phyloP scores from a whole-genome alignment of 2,329 filamentous ascomycete species.

The Fusarium luffae region DNA sequence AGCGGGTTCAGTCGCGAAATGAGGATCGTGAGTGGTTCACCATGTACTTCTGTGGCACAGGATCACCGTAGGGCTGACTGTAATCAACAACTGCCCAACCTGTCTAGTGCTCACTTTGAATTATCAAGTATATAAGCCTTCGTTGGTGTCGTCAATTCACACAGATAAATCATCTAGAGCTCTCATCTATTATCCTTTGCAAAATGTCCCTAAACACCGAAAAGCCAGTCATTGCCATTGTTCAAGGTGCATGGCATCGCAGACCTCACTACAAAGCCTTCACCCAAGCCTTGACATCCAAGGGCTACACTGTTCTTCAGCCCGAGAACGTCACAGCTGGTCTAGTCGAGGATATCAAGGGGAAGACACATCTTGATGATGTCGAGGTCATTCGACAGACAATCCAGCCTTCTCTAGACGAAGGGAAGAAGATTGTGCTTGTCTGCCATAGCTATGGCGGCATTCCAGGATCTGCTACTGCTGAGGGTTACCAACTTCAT shows the following conservation, averaged over 20 bases:
- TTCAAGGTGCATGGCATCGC: constrained; percentile 26
- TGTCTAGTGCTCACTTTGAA: neutral
- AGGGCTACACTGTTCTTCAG: constrained; percentile 6
- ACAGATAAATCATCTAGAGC: too few species aligned
- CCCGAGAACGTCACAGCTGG: constrained; percentile 6
- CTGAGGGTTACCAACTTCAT: constrained; percentile 42
- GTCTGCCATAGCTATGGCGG: constrained; percentile 47
- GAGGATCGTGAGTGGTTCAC: too few species aligned
- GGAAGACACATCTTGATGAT: constrained; percentile 18
- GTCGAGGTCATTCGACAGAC: neutral
- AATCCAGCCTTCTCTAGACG: neutral
- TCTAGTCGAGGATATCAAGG: neutral
- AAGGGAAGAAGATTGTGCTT: constrained; percentile 22
- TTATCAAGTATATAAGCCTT: neutral
- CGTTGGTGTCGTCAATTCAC: neutral
- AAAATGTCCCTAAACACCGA: neutral
- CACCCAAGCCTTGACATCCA: neutral
- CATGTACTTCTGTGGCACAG: neutral
- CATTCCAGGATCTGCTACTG: constrained; percentile 44
- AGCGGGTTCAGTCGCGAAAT: neutral
- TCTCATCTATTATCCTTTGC: too few species aligned
- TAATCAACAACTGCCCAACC: neutral
- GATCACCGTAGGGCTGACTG: neutral
- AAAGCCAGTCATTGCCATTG: constrained; percentile 12
- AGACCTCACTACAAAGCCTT: constrained; percentile 13